Evolutionary conservation across 2,329 filamentous ascomycete species (phyloP).

Genomic region (Aureobasidium sp.): DNA sequence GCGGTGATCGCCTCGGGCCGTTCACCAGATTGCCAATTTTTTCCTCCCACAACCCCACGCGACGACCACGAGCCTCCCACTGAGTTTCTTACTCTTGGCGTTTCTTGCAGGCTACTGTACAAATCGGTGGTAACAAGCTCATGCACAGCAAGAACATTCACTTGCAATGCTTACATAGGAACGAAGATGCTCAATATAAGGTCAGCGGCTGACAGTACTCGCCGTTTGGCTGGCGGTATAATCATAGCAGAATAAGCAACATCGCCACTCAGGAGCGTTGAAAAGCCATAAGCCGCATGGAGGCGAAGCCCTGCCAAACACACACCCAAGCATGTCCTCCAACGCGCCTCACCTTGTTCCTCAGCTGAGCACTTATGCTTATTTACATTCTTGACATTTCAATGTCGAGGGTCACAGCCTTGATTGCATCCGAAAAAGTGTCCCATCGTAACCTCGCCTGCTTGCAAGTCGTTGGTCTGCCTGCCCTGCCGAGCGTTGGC

Average conservation of each 20-base stretch:
- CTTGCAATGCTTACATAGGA: not conserved
- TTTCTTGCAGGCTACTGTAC: not conserved
- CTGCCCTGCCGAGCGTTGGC: not conserved
- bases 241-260: not conserved
- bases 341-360: slow-evolving; percentile 5
- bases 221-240: not conserved
- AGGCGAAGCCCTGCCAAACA: not conserved
- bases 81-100: not conserved
- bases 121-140: too few relatives aligned
- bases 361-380: not conserved
- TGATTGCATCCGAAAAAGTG: not conserved
- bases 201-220: not conserved
- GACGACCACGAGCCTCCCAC: not conserved
- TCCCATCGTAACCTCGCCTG: not conserved
- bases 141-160: not conserved
- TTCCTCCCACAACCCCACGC: not conserved
- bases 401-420: not conserved
- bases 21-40: not conserved
- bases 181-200: not conserved
- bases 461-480: not conserved
- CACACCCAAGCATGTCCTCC: not conserved
- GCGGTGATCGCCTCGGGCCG: not conserved
- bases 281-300: not conserved
- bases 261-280: not conserved
- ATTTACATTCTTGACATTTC: not conserved